A percentile compares a stretch with the other conserved stretches of the same genome.
Conservation (phyloP, 352 stramenopile species). For the Pythium aquatile region DNA sequence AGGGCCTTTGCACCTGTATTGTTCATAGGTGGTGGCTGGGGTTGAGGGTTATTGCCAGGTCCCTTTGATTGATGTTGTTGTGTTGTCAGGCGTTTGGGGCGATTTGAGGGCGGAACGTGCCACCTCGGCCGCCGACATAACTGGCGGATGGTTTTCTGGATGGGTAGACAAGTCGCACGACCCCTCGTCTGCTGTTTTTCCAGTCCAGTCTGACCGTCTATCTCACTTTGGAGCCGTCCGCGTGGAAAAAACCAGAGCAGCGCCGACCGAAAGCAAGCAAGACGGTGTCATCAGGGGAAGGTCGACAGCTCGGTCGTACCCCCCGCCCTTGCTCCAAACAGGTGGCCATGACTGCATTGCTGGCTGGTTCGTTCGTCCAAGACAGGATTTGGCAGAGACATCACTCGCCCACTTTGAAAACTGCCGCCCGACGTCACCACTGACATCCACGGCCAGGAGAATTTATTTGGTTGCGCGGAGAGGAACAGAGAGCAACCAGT, state of each 20-base stretch:
- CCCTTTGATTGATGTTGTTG: slow-evolving; percentile 11
- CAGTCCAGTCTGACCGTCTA: slow-evolving; percentile 13
- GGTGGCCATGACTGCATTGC: slow-evolving; percentile 11
- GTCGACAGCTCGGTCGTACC: slow-evolving; percentile 15
- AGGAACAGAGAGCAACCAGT: neutral
- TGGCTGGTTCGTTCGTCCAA: slow-evolving; percentile 7
- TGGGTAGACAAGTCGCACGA: slow-evolving; percentile 30
- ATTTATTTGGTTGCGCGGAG: neutral
- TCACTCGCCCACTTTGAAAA: neutral
- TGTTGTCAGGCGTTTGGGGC: slow-evolving; percentile 1
- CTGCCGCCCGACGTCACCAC: neutral
- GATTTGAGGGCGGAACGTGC: slow-evolving; percentile 1
- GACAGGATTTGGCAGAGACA: slow-evolving; percentile 3
- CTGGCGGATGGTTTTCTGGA: slow-evolving; percentile 22
- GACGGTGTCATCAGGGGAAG: slow-evolving; percentile 1
- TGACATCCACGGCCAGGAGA: slow-evolving; percentile 1
- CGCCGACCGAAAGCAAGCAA: slow-evolving; percentile 16
- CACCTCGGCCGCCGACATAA: slow-evolving; percentile 8
- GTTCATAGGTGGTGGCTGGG: neutral
- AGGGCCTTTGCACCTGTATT: slow-evolving; percentile 4
- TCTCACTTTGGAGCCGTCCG: neutral
- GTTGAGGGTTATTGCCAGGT: neutral
- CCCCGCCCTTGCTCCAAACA: slow-evolving; percentile 15
- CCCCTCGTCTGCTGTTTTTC: slow-evolving; percentile 27
- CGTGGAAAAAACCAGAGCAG: slow-evolving; percentile 25